A percentile compares a stretch with the other conserved stretches of the same genome.
Conservation (phyloP, 345 rosid genomes). For the Stellera chamaejasme region DNA sequence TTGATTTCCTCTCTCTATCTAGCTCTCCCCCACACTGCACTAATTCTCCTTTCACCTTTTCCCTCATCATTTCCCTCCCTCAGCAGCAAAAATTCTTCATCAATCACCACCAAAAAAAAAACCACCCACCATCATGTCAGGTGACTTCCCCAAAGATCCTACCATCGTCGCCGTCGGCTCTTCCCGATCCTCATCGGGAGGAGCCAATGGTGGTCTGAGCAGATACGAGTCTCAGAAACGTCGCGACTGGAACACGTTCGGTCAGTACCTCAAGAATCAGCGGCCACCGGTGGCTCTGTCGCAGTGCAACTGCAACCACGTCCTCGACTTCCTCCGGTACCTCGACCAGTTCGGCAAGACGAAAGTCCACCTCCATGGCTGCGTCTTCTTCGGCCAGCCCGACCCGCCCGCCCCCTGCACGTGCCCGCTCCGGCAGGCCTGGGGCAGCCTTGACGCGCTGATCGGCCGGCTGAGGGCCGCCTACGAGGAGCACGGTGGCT, state of each 20-base stretch:
- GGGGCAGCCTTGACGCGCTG: slow-evolving; percentile 92
- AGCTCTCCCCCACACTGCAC: slow-evolving; percentile 21
- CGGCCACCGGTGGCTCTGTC: slow-evolving; percentile 52
- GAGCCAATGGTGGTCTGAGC: slow-evolving; percentile 41
- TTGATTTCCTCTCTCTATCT: slow-evolving; percentile 37
- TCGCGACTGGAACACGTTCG: slow-evolving; percentile 87
- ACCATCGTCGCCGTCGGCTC: slow-evolving; percentile 30
- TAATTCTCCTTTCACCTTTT: slow-evolving; percentile 16
- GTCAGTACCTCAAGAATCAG: slow-evolving; percentile 70
- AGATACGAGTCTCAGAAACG: slow-evolving; percentile 78
- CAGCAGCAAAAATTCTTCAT: not conserved
- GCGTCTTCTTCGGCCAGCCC: slow-evolving; percentile 75
- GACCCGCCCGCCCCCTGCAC: slow-evolving; percentile 85
- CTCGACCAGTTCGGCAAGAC: slow-evolving; percentile 86
- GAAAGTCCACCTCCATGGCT: slow-evolving; percentile 64
- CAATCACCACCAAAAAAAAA: slow-evolving; percentile 17
- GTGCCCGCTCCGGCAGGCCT: slow-evolving; percentile 74
- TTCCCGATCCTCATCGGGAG: slow-evolving; percentile 29
- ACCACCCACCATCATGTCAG: slow-evolving; percentile 24
- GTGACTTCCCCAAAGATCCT: slow-evolving; percentile 21
- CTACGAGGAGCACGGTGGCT: slow-evolving; percentile 69
- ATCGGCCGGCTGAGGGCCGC: slow-evolving; percentile 84
- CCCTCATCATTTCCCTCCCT: not conserved
- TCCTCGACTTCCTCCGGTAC: slow-evolving; percentile 65
- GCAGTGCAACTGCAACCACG: slow-evolving; percentile 52